Base-by-base conservation (phyloP, 352 stramenopile genomes). In the Lagenidium sp. region DNA sequence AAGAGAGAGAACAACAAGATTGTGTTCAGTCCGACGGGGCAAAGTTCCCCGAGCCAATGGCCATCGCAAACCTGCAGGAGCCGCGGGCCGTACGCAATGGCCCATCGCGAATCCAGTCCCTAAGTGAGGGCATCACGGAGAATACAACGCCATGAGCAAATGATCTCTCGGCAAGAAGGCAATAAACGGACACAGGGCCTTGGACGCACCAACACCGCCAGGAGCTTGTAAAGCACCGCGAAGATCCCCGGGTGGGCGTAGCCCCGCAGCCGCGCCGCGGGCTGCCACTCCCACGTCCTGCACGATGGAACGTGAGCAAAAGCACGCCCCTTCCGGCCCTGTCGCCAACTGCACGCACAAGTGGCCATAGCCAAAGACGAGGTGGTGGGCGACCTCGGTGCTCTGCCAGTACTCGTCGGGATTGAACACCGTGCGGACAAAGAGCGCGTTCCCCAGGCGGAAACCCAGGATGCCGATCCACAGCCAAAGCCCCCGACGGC, bases 341-440 rank as follows among this genome's bases (percentile, higher is more conserved):
- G n/a, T n/a, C n/a, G n/a, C n/a, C n/a, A n/a, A n/a, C n/a, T n/a
- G 10, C 30, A 57, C 79, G 35, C 45, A 93, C 80, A 92, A 37
- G 26, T 94, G 64, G 34, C 82, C 79, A 38, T 94, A 89, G 44
- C 72, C 77, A 54, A 93, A 95, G n/a, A 85, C 82, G 36, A 94
- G 55, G 35, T 61, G 74, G 37, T 95, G 82, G 37, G 82, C 82
- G 25, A 95, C 79, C 56, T 95, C 82, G 2, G 77, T 81, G 46
- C 81, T 85, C 53, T 95, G 82, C 82, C 82, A 95, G 60, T 85
- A 95, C 60, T 95, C 82, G 47, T 95, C 82, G 16, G 82, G 76
- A 42, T 91, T 92, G 63, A 94, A 95, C 37, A 58, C 68, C 44
- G 82, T 92, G 55, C 74, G 75, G 41, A 95, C 81, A 20, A 91